phyloP scores from a whole-genome alignment of 2,329 filamentous ascomycete species.

The Fusarium sp. region DNA sequence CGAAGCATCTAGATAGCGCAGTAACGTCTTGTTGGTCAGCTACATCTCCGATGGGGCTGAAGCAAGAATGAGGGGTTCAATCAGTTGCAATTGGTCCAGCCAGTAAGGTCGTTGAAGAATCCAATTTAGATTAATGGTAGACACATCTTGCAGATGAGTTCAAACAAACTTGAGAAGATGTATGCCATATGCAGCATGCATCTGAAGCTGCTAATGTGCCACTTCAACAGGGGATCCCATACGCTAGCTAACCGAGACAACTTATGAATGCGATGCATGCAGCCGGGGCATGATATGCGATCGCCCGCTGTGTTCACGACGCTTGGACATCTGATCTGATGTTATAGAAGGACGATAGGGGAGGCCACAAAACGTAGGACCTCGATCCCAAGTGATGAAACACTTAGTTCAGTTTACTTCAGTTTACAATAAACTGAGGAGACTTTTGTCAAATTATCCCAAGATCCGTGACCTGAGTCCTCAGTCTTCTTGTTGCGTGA shows the following conservation, averaged over 20 bases:
- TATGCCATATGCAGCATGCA: background rate
- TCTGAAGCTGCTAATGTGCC: background rate
- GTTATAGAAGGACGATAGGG: background rate
- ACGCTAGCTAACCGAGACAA: background rate
- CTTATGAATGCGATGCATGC: background rate
- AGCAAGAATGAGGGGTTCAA: conserved; percentile 14
- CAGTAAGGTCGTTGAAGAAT: background rate
- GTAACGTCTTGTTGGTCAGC: background rate
- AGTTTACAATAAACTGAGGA: background rate
- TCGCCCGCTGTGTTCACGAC: background rate
- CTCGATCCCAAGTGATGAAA: background rate
- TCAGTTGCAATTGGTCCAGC: background rate
- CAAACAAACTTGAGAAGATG: conserved; percentile 11
- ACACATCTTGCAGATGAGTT: background rate
- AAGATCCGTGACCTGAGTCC: background rate
- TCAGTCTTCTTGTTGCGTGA: background rate
- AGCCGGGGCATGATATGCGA: background rate
- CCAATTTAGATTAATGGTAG: background rate
- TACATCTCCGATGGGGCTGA: conserved; percentile 1
- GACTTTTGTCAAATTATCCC: background rate
- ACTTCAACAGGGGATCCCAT: background rate
- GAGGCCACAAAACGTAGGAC: background rate
- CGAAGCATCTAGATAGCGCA: conserved; percentile 3
- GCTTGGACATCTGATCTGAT: background rate
- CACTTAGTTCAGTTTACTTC: too few species aligned